phyloP scores from a whole-genome alignment of 2,329 filamentous ascomycete species.

The Colletotrichum australisinense region DNA sequence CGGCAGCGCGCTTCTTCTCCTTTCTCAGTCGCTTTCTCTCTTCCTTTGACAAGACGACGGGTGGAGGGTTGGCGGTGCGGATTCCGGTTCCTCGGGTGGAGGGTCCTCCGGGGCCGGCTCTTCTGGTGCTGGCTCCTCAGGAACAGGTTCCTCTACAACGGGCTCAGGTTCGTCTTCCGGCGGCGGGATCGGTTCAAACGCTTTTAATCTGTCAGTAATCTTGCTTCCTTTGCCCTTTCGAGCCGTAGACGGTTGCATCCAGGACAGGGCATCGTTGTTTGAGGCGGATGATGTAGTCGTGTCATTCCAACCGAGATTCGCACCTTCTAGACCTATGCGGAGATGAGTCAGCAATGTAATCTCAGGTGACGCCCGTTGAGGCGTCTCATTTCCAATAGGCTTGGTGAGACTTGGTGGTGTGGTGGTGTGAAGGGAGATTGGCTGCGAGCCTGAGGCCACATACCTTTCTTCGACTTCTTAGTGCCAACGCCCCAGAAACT shows the following conservation, averaged over 20 bases:
- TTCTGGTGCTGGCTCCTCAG: constrained; percentile 13
- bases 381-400: constrained; percentile 17
- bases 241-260: constrained; percentile 52
- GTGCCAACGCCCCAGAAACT: constrained; percentile 67
- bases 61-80: constrained; percentile 53
- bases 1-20: constrained; percentile 49
- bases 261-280: constrained; percentile 45
- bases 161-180: constrained; percentile 45
- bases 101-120: constrained; percentile 43
- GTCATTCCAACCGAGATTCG: constrained; percentile 50
- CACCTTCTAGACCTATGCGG: constrained; percentile 56
- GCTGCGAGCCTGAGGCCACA: constrained; percentile 41
- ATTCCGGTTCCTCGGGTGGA: constrained; percentile 48
- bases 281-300: constrained; percentile 51
- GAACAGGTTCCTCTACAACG: constrained; percentile 35
- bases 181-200: constrained; percentile 59
- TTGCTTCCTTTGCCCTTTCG: constrained; percentile 63
- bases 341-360: constrained; percentile 64
- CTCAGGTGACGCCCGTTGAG: constrained; percentile 46
- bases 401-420: constrained; percentile 26
- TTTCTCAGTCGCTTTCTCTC: constrained; percentile 58
- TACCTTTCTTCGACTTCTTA: constrained; percentile 56
- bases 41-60: constrained; percentile 32
- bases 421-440: constrained; percentile 37
- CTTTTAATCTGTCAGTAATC: constrained; percentile 67